Evolutionary conservation across 2,329 filamentous ascomycete genomes (phyloP), one percentile per base, ranked within the genome.

Genomic region (Neonectria magnoliae): DNA sequence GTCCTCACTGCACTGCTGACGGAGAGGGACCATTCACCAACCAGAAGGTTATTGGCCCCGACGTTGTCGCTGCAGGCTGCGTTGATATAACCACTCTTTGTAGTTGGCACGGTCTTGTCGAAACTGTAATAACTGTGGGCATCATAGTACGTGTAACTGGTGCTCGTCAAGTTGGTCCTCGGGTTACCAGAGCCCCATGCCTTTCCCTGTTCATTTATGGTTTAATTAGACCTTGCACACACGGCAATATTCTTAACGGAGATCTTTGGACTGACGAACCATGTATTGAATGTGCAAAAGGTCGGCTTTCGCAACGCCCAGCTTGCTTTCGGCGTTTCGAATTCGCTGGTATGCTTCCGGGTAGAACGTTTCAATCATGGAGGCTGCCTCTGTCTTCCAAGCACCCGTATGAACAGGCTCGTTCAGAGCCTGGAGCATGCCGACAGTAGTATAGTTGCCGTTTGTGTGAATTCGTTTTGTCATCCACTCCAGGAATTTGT

Each of bases 11-110:
- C 73, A 65, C 83, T 81, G 10, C 84, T 83, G 1, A 86, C 82
- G 42, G 80, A 81, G 8, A 90, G 74, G 45, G 82, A 84, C 83
- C 86, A 90, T 73, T 90, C 88, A 33, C 87, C 87, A 2, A 90
- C 81, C 27, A 89, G 80, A 14, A 83, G 81, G 70, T 82, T 76
- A 48, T 77, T 76, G 20, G 25, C 25, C 6, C 82, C 71, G 41
- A 67, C 80, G 67, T 84, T 76, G 60, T 82, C 80, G 11, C 71
- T 78, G 77, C 88, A 90, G 1, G 84, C 84, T 3, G 82, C 79
- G 2, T 71, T 60, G 44, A 90, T 79, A 66, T 89, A 90, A 8
- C 78, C 25, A 25, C 25, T 25, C 25, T 25, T 25, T 25, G 25
- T 25, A 25, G 25, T 25, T 25, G 25, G 25, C 25, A 25, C 25